Base-by-base conservation (phyloP, 129 eudicot genomes). In the Escallonia herrerae region DNA sequence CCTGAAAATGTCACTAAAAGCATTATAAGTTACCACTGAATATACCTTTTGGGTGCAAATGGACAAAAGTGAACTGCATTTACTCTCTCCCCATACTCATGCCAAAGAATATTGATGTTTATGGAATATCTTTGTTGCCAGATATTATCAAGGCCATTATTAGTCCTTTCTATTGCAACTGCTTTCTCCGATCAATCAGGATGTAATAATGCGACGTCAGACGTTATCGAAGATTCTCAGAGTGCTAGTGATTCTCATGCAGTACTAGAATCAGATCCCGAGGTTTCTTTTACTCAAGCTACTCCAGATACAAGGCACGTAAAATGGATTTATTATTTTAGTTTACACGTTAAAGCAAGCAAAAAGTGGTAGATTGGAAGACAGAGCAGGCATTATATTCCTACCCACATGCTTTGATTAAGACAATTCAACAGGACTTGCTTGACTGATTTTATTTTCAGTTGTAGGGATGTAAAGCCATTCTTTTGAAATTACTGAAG, bases 121-220 rank as follows among this genome's bases (percentile, higher is more conserved):
- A 15, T 63, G 55, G 47, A 42, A 40, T 62, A 62, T 65, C 8
- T 57, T 50, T 76, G 60, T 55, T 78, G 62, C 66, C 75, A 94
- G 99, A 72, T 69, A 74, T 55, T 94, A 66, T 89, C 99, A 47
- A 83, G 87, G 66, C 99, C 99, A 41, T 78, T 94, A 51, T 71
- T 94, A 58, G 90, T 94, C 72, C 69, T 94, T 58, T 89, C 99
- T 37, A 50, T 94, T 62, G 95, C 79, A 58, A 78, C 83, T 15
- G 79, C 96, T 56, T 65, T 93, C 52, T 77, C 83, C 53, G 78
- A 78, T 71, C 82, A 70, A 56, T 78, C 82, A 33, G 83, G 57
- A 43, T 39, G 72, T 68, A 48, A 51, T 50, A 66, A 56, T 71
- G 58, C 60, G 11, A 67, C 40, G 42, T 58, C 80, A 42, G 86